Base-by-base conservation (phyloP, 192 early-diverging fungal species). In the Lunasporangiospora selenospora region DNA sequence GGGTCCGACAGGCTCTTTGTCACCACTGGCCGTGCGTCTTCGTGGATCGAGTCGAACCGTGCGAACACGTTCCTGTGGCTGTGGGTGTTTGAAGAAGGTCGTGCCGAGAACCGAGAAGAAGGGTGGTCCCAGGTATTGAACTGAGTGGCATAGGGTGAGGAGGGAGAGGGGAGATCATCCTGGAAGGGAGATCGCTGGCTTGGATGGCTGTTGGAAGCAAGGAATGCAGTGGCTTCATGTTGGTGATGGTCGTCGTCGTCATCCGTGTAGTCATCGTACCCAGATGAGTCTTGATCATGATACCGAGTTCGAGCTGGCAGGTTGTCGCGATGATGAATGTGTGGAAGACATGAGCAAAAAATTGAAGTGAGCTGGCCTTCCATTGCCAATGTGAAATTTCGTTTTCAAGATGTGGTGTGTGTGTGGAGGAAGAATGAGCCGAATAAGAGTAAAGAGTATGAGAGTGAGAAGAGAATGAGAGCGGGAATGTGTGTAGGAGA, bases 251-350 rank as follows among this genome's bases (percentile, higher is more conserved):
- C 39, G 29, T 63, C 27, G 24, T 73, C 59, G 11, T 73, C 69
- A 33, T 63, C 69, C n/a, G 21, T 56, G 33, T 62, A 63, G 54
- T 63, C 60, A 21, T 71, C 67, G 15, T 45, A 53, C 10, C 53
- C 47, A 0, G 60, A 58, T 1, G 69, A 69, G 21, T 69, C 66
- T 24, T 73, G 59, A 48, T 73, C 69, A 1, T 30, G 47, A 42
- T 73, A 73, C 15, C 62, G 41, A 24, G 69, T 50, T 47, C 69
- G 27, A 11, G 69, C 57, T 0, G 60, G 58, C 26, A 73, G 60
- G 41, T 73, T 73, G 69, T 73, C 69, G 2, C 60, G 47, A 39
- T 62, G 69, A 29, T 73, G n/a, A n/a, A n/a, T 73, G 31, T 47
- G 53, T 34, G 69, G 69, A 4, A 73, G 54, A 40, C 69, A 73